Evolutionary conservation across 2,329 filamentous ascomycete genomes (phyloP), one percentile per base, ranked within the genome.

Genomic region (Fusarium zealandicum): DNA sequence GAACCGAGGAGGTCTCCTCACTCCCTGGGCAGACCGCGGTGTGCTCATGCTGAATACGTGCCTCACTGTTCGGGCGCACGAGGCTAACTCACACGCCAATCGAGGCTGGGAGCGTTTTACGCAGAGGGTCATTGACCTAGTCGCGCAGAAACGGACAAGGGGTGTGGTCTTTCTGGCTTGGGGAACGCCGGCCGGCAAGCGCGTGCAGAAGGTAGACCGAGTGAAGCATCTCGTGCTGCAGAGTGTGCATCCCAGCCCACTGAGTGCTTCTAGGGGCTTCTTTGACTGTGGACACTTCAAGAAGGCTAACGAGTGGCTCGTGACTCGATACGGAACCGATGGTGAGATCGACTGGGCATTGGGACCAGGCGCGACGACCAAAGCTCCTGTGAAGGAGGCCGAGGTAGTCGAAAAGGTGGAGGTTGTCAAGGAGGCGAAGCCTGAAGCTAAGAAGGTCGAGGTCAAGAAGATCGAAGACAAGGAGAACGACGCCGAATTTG

Each of bases 131-230:
- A 96, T 99, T 59, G 92, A 98, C 63, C 82, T 90, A 0, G 90
- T 98, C 2, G 90, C 90, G 1, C 85, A 88, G 69, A 87, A 89
- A 64, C 83, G 92, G 37, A 87, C 84, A 0, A 80, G 82, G 22
- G 95, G 95, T 2, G 93, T 99, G 1, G 95, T 97, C 5, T 99
- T 97, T 71, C 78, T 99, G 73, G 93, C 93, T 1, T 99, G 95
- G 95, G 95, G 95, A 13, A 86, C 80, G 6, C 90, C 92, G 1
- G 95, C 95, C 0, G 89, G 87, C 50, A 90, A 91, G 76, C 80
- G 93, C 50, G 90, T 96, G 17, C 76, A 82, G 35, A 89, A 86
- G 64, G 81, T 98, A 45, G 89, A 95, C 69, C 78, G 75, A 43
- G 80, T 84, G 61, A 87, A 82, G 67, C 93, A 99, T 76, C 81